These are phyloP conservation scores for Candida andamanensis DNA, from an alignment of 805 yeast genomes.

Conservation along the genomic window DNA sequence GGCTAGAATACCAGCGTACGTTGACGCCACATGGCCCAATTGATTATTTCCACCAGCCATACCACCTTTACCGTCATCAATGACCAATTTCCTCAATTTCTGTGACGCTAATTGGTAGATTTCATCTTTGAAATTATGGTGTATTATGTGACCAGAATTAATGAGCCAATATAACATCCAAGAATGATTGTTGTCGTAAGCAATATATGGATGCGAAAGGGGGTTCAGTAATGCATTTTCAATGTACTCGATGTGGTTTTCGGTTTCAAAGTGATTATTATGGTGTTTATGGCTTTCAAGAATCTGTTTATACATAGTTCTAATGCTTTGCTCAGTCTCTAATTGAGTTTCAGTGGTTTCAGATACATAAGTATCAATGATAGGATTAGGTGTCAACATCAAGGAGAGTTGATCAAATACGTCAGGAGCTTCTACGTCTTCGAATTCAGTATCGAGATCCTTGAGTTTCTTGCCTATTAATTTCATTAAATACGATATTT, in stretches of 20 bases:
- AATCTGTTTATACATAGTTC: constrained; percentile 23
- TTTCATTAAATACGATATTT: constrained; percentile 14
- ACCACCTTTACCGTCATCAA: constrained; percentile 44
- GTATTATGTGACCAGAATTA: constrained; percentile 36
- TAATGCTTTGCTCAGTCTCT: constrained; percentile 23
- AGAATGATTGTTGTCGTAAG: constrained; percentile 83
- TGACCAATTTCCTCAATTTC: constrained; percentile 22
- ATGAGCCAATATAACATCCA: constrained; percentile 87
- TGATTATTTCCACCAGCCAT: constrained; percentile 86
- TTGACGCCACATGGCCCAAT: constrained; percentile 75
- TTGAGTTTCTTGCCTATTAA: constrained; percentile 15
- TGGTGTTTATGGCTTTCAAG: constrained; percentile 9
- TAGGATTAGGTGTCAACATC: constrained; percentile 14
- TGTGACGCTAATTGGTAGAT: constrained; percentile 4
- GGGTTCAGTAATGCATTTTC: constrained; percentile 26
- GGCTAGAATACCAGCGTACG: constrained; percentile 72
- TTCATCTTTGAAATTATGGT: constrained; percentile 2
- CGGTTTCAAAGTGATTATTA: constrained; percentile 14
- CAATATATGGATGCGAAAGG: constrained; percentile 47
- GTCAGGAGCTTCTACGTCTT: constrained; percentile 12
- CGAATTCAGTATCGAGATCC: constrained; percentile 6
- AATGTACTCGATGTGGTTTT: constrained; percentile 42
- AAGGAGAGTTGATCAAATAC: constrained; percentile 6
- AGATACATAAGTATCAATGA: constrained; percentile 24
- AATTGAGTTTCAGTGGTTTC: constrained; percentile 34